These are phyloP conservation scores for Albizia julibrissin DNA, from an alignment of 306 rosid species.

Conservation along the genomic window DNA sequence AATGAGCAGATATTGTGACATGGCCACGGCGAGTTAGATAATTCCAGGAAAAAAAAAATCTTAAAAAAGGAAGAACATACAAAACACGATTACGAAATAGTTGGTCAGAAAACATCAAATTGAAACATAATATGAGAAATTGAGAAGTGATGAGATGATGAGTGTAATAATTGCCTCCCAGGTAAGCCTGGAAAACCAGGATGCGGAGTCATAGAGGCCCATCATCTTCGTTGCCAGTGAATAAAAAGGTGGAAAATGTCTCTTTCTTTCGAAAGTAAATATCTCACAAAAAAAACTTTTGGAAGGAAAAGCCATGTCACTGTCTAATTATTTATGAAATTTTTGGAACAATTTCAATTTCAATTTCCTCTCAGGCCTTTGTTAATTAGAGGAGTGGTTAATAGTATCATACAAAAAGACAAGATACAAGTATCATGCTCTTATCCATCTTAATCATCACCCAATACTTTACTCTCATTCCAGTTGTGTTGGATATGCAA, in stretches of 20 bases:
- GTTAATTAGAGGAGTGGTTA: too few relatives aligned
- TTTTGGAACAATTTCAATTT: too few relatives aligned
- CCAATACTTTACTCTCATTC: too few relatives aligned
- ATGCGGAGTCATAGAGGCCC: slow-evolving; percentile 90
- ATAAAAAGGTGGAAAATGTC: not conserved
- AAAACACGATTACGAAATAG: slow-evolving; percentile 55
- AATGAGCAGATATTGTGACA: slow-evolving; percentile 10
- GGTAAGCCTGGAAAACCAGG: slow-evolving; percentile 87
- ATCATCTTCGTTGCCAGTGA: slow-evolving; percentile 84
- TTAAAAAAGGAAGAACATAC: slow-evolving; percentile 82
- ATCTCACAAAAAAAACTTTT: too few relatives aligned
- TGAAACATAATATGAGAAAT: slow-evolving; percentile 76
- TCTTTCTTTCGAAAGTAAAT: not conserved
- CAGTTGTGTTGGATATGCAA: too few relatives aligned
- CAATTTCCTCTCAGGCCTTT: too few relatives aligned
- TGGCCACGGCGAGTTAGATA: too few relatives aligned
- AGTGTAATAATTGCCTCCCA: slow-evolving; percentile 75
- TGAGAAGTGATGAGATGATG: slow-evolving; percentile 62
- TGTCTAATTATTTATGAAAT: too few relatives aligned
- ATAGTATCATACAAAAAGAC: too few relatives aligned
- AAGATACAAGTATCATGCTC: too few relatives aligned
- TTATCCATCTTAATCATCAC: too few relatives aligned
- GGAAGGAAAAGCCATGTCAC: too few relatives aligned
- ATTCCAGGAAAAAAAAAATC: slow-evolving; percentile 22
- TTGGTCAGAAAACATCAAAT: slow-evolving; percentile 73